Base-by-base conservation (phyloP, 371 early-diverging fungal genomes). In the Mortierella sp. region DNA sequence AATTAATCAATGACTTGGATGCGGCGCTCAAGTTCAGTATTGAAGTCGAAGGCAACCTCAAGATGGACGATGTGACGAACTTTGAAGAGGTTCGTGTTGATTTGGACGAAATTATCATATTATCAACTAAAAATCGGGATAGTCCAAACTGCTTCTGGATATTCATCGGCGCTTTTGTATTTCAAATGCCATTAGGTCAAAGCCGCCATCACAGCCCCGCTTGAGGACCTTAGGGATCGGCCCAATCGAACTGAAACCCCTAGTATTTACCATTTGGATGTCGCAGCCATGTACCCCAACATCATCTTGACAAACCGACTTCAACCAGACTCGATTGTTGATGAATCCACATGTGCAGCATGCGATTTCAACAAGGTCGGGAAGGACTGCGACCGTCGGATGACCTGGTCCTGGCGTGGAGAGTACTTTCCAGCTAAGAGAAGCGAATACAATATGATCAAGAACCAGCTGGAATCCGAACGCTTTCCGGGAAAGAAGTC, bases 261-360 rank as follows among this genome's bases (percentile, higher is more conserved):
- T 1, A 82, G 93, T 7, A 96, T 99, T 57, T 99, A 99, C 82
- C 99, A 99, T 78, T 87, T 99, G 83, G 99, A 99, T 82, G 99
- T 99, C 4, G 99, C 96, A 0, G 99, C 99, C 27, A 99, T 99
- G 99, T 99, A 99, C 79, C 99, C 99, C 17, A 99, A 99, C 78
- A 99, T 99, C 64, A 99, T 99, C 80, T 84, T 99, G 19, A 99
- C 99, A 11, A 99, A 99, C 72, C 92, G 99, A 26, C 83, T 99
- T 4, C 99, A 99, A 81, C 99, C 99, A 2, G 95, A 97, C 80
- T 95, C 99, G 4, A 93, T 99, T 56, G 92, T 99, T 31, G 89
- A 90, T 15, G 99, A 99, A 64, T 89, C 91, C 15, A 84, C 84
- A 4, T 99, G 99, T 78, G 97, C 97, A 2, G 80, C 94, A 7